Evolutionary conservation across 225 moss, liverwort and hornwort species (phyloP), one percentile per base, ranked within the genome.

Genomic region (Thuidium tamariscinum): DNA sequence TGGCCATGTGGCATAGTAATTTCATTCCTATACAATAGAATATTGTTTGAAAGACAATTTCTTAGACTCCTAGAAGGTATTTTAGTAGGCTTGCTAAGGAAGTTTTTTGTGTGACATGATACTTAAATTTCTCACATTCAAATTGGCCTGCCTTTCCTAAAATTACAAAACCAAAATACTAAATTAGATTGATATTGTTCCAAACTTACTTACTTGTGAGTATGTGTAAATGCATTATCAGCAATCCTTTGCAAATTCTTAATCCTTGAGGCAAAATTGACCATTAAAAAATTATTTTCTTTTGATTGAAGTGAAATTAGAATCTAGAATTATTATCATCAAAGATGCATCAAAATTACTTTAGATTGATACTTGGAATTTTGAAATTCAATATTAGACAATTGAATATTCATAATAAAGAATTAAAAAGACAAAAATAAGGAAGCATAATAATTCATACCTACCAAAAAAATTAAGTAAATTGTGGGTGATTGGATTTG

Each of bases 101-200:
- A 65, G 20, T 2, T 2, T 65, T 65, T 9, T 4, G n/a, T 11
- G 10, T 15, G 3, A n/a, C 20, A 3, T 65, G 9, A 9, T 44
- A 5, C 6, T 4, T 5, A 65, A 64, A 20, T n/a, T 65, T 36
- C 4, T n/a, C 3, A 65, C 11, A 18, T 65, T 65, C 18, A 34
- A 65, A n/a, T 65, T n/a, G n/a, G 5, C 34, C 8, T n/a, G 5
- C 16, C 4, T 34, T 19, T n/a, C n/a, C 1, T 0, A 7, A 5
- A 10, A 3, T 34, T n/a, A 65, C 3, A 5, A 34, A 34, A n/a
- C 0, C 0, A 1, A 0, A n/a, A 10, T 65, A 65, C 14, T 65
- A 65, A 64, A n/a, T 19, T 5, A n/a, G 20, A 3, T 10, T 66
- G 3, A 21, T 21, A 6, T 5, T 11, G 36, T 0, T 52, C 6